Evolutionary conservation across 1,284 basidiomycete species (phyloP).

Genomic region (Pascua sp.): DNA sequence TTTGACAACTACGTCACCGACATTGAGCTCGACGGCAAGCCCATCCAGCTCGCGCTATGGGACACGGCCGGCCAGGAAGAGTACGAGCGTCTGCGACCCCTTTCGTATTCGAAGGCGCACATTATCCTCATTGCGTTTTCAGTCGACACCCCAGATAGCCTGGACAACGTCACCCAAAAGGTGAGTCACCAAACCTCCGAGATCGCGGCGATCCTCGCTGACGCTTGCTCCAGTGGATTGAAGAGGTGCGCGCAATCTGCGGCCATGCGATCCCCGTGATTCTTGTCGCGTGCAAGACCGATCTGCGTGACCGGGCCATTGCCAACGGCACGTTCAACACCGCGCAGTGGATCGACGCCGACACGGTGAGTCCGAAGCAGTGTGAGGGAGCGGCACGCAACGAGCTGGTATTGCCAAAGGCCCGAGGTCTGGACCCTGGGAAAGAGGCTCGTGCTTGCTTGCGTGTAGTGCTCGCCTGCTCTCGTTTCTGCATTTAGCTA

Average conservation of each 20-base stretch:
- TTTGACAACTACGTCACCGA: conserved; percentile 99
- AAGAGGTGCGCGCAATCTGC: conserved; percentile 89
- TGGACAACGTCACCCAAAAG: conserved; percentile 93
- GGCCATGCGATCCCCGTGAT: conserved; percentile 59
- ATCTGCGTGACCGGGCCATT: conserved; percentile 55
- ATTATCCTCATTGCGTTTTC: conserved; percentile 97
- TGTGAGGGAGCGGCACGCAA: not conserved
- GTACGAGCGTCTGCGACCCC: conserved; percentile 89
- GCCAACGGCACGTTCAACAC: conserved; percentile 43
- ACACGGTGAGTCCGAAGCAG: conserved; percentile 42
- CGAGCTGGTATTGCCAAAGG: not conserved
- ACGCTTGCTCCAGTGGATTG: conserved; percentile 76
- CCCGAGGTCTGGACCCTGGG: no score
- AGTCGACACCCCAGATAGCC: conserved; percentile 91
- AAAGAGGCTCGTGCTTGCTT: not conserved
- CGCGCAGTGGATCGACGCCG: conserved; percentile 46
- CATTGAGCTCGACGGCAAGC: conserved; percentile 93
- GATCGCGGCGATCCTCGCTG: conserved; percentile 4
- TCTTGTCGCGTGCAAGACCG: conserved; percentile 52
- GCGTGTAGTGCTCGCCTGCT: no score
- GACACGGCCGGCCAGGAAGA: conserved; percentile 97
- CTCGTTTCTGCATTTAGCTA: not conserved
- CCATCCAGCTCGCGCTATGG: conserved; percentile 55
- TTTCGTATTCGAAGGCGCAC: conserved; percentile 97
- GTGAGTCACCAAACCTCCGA: conserved; percentile 49